Conservation (phyloP, 495 filamentous ascomycete species). For the Amorphotheca resinae region DNA sequence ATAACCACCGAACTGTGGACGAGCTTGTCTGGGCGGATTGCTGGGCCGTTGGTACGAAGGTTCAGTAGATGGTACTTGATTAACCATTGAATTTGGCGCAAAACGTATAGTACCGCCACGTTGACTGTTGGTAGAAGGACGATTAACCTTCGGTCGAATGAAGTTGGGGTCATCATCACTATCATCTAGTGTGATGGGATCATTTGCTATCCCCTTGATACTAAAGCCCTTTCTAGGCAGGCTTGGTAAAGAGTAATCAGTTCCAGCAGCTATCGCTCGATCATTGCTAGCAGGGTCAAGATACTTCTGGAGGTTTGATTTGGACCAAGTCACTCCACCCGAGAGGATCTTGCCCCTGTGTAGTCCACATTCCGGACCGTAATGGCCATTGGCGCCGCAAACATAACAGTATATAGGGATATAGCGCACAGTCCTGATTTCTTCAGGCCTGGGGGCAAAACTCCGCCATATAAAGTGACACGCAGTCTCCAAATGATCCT, state of each 20-base stretch:
- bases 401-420: slow-evolving; percentile 17
- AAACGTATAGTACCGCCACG: background rate
- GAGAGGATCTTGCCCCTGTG: slow-evolving; percentile 5
- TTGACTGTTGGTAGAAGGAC: slow-evolving; percentile 15
- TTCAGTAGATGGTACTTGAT: background rate
- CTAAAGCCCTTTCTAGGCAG: slow-evolving; percentile 7
- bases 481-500: slow-evolving; percentile 12
- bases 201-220: slow-evolving; percentile 25
- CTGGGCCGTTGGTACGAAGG: background rate
- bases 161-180: slow-evolving; percentile 21
- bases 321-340: slow-evolving; percentile 15
- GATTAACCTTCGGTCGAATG: slow-evolving; percentile 18
- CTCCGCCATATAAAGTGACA: slow-evolving; percentile 22
- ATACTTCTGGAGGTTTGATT: slow-evolving; percentile 12
- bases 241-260: slow-evolving; percentile 13
- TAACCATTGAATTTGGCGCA: background rate
- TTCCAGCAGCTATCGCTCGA: slow-evolving; percentile 13
- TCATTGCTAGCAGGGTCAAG: slow-evolving; percentile 12
- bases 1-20: background rate
- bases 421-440: slow-evolving; percentile 11
- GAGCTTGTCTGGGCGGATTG: background rate
- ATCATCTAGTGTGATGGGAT: slow-evolving; percentile 17
- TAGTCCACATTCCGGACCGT: slow-evolving; percentile 20
- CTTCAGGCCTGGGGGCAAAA: slow-evolving; percentile 10
- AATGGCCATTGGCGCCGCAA: slow-evolving; percentile 16